Conservation (phyloP, 306 rosid species). For the Trifolium repens region DNA sequence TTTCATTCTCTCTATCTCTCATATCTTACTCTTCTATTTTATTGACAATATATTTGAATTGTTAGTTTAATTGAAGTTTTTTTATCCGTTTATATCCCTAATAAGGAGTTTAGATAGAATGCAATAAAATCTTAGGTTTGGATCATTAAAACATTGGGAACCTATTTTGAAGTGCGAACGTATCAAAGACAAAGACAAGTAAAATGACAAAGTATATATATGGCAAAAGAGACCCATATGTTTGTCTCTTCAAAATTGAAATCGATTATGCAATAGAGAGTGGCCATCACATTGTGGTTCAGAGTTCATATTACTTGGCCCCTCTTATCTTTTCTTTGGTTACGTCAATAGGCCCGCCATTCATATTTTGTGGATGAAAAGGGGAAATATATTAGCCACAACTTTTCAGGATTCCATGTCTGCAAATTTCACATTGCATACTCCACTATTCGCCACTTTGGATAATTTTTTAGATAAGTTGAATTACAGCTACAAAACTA, state of each 20-base stretch:
- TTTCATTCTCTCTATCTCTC: too few species aligned
- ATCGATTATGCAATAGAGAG: neutral
- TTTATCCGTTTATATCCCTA: too few species aligned
- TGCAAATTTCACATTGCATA: neutral
- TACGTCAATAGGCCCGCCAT: slow-evolving; percentile 24
- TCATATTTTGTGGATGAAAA: neutral
- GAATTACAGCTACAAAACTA: too few species aligned
- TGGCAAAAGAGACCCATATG: neutral
- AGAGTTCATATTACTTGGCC: neutral
- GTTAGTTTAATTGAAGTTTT: too few species aligned
- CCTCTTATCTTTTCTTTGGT: slow-evolving; percentile 20
- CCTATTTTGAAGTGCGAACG: too few species aligned
- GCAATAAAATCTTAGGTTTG: too few species aligned
- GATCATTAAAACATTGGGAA: too few species aligned
- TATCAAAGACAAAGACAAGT: too few species aligned
- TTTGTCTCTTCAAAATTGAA: neutral
- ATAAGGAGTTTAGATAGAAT: too few species aligned
- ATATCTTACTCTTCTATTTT: too few species aligned
- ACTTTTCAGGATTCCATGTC: neutral
- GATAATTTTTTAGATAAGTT: too few species aligned
- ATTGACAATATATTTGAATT: too few species aligned
- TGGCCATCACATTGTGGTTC: slow-evolving; percentile 1
- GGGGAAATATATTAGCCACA: neutral
- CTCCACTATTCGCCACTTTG: neutral
- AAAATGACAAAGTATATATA: neutral